phyloP scores from a whole-genome alignment of 805 yeast genomes.

The Cyberlindnera mrakii region DNA sequence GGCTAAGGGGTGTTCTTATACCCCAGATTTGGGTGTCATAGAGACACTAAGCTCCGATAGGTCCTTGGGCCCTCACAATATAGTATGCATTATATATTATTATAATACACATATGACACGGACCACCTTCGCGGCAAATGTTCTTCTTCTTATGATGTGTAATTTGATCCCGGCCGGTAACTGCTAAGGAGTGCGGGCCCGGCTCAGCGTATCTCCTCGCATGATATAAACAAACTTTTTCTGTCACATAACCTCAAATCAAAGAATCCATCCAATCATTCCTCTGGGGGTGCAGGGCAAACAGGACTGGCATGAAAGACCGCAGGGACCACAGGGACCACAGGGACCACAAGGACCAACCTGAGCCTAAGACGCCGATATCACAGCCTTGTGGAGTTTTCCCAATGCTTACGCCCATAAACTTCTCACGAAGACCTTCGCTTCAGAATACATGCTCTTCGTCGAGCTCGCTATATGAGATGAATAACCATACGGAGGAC shows the following conservation, averaged over 20 bases:
- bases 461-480: slow-evolving; percentile 15
- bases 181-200: not conserved
- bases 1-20: too few relatives aligned
- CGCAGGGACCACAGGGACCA: slow-evolving; percentile 1
- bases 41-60: too few relatives aligned
- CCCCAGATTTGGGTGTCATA: too few relatives aligned
- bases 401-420: slow-evolving; percentile 1
- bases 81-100: too few relatives aligned
- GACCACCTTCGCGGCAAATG: too few relatives aligned
- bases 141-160: too few relatives aligned
- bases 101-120: too few relatives aligned
- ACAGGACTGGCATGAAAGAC: not conserved
- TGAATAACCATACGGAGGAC: slow-evolving; percentile 7
- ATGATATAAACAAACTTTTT: not conserved
- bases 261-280: not conserved
- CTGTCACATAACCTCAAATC: not conserved
- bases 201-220: not conserved
- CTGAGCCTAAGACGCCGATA: slow-evolving; percentile 9
- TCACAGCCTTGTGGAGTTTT: slow-evolving; percentile 5
- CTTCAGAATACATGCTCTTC: slow-evolving; percentile 9
- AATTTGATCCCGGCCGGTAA: not conserved
- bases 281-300: not conserved
- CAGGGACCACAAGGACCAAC: slow-evolving; percentile 3
- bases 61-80: too few relatives aligned
- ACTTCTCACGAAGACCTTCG: slow-evolving; percentile 10